These are phyloP conservation scores for Melocanna baccifera DNA, from an alignment of 176 grass and related monocot genomes.

Conservation along the genomic window DNA sequence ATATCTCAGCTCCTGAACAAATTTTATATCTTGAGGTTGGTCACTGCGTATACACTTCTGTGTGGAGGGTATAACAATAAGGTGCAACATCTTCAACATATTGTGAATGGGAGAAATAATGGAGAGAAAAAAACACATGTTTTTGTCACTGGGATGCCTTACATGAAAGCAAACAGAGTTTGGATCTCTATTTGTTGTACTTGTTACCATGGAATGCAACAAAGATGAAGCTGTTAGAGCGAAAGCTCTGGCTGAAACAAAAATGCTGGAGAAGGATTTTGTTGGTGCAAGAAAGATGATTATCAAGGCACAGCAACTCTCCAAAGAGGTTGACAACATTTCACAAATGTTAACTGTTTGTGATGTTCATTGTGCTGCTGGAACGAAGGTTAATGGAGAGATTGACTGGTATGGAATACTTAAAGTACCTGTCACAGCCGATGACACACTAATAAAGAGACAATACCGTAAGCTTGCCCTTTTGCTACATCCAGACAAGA, in stretches of 20 bases:
- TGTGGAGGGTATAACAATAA: neutral
- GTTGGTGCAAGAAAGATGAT: conserved; percentile 59
- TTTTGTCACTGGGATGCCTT: neutral
- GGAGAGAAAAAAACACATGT: neutral
- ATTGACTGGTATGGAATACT: conserved; percentile 89
- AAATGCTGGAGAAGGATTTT: conserved; percentile 74
- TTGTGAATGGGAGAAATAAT: neutral
- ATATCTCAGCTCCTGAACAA: neutral
- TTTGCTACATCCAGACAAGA: conserved; percentile 89
- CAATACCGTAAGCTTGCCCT: conserved; percentile 80
- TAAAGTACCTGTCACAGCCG: conserved; percentile 56
- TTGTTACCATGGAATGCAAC: conserved; percentile 79
- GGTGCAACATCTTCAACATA: neutral
- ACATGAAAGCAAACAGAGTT: neutral
- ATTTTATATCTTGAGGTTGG: neutral
- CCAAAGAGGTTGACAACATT: conserved; percentile 57
- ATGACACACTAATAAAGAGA: conserved; percentile 71
- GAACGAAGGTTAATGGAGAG: conserved; percentile 60
- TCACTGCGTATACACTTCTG: neutral
- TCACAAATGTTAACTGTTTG: conserved; percentile 81
- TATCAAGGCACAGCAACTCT: conserved; percentile 70
- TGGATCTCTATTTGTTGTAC: conserved; percentile 4
- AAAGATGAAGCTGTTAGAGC: conserved; percentile 80
- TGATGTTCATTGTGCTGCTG: conserved; percentile 73
- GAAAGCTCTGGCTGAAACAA: conserved; percentile 63